Evolutionary conservation across 306 rosid species (phyloP).

Genomic region (Bauhinia variegata): DNA sequence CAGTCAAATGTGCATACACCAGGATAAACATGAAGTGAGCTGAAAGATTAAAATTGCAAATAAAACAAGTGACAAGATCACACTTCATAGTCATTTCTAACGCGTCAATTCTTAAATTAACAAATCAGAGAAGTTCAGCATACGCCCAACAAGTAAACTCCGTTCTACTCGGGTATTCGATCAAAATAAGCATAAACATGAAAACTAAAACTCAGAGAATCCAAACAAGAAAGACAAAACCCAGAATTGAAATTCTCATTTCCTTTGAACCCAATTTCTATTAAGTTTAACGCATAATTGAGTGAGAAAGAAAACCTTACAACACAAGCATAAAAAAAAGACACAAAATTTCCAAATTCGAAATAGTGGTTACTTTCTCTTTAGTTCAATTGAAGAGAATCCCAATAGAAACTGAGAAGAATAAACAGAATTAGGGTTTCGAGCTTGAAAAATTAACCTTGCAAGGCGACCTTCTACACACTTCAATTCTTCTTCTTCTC

Average conservation of each 20-base stretch:
- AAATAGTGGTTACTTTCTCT: background rate
- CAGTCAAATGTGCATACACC: background rate
- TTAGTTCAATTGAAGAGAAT: constrained; percentile 8
- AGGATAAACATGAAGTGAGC: constrained; percentile 1
- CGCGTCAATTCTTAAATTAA: constrained; percentile 1
- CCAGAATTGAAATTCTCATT: constrained; percentile 4
- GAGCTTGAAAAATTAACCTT: constrained; percentile 31
- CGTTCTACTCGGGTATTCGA: background rate
- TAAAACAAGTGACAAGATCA: constrained; percentile 5
- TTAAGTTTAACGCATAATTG: background rate
- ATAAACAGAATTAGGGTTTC: background rate
- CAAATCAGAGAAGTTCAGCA: constrained; percentile 14
- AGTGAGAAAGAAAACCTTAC: background rate
- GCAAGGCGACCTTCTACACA: background rate
- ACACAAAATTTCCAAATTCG: constrained; percentile 21
- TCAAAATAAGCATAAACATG: background rate
- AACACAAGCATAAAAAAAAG: too few species aligned
- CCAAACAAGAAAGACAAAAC: background rate
- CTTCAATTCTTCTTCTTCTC: background rate
- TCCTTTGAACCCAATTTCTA: background rate
- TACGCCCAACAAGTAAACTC: background rate
- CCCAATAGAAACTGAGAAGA: background rate
- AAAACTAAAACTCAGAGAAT: too few species aligned
- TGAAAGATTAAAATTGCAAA: constrained; percentile 24
- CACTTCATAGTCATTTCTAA: background rate